These are phyloP conservation scores for Wallemia mellicola DNA, from an alignment of 1,284 basidiomycete genomes.

Conservation along the genomic window DNA sequence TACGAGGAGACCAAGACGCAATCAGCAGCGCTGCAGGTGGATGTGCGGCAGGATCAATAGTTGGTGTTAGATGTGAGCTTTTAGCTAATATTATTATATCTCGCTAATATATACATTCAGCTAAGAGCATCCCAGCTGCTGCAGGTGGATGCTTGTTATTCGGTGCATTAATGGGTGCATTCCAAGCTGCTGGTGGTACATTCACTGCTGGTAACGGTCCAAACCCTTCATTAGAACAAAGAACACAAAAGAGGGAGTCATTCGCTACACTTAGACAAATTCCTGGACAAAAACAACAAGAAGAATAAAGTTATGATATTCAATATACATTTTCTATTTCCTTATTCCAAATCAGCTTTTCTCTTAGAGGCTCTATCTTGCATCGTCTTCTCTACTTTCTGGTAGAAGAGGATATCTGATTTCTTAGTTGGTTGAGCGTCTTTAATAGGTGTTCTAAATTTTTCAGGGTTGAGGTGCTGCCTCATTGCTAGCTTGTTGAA, in stretches of 20 bases:
- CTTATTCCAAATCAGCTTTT: neutral
- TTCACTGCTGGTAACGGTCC: conserved; percentile 3
- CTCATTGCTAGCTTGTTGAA: conserved; percentile 62
- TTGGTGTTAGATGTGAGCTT: conserved; percentile 43
- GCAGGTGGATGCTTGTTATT: conserved; percentile 49
- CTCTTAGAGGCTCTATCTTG: neutral
- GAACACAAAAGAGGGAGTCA: neutral
- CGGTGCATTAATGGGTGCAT: conserved; percentile 49
- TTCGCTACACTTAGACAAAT: conserved; percentile 5
- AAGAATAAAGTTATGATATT: conserved; percentile 1
- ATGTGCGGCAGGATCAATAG: conserved; percentile 74
- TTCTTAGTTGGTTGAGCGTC: conserved; percentile 52
- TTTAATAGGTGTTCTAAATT: conserved; percentile 25
- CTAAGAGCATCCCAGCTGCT: conserved; percentile 55
- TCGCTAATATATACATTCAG: conserved; percentile 18
- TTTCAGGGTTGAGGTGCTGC: conserved; percentile 35
- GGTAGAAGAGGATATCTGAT: conserved; percentile 28
- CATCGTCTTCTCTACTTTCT: neutral
- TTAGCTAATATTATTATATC: neutral
- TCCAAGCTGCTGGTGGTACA: conserved; percentile 40
- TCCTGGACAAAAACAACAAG: conserved; percentile 6
- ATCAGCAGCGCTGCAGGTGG: conserved; percentile 62
- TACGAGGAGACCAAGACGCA: conserved; percentile 47
- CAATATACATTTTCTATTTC: neutral
- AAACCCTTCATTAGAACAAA: neutral